Percentiles rank a stretch among this genome's conserved stretches.
These are phyloP conservation scores for Gossypium anomalum DNA, from an alignment of 345 rosid genomes.

Conservation along the genomic window DNA sequence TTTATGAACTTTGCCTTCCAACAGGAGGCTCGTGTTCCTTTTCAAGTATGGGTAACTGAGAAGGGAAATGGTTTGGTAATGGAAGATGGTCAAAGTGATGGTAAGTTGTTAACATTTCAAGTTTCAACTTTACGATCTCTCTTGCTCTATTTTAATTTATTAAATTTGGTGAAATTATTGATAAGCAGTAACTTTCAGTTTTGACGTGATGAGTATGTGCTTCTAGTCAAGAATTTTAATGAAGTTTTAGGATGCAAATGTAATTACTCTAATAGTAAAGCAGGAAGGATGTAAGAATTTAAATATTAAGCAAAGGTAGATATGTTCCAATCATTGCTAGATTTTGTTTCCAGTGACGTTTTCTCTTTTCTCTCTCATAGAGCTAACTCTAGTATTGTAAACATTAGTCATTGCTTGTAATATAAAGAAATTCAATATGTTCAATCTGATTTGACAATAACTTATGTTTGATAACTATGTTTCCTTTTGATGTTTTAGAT, in stretches of 20 bases:
- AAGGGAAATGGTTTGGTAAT: slow-evolving; percentile 63
- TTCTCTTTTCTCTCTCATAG: neutral
- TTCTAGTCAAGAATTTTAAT: neutral
- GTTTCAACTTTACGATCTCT: neutral
- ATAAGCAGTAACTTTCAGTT: neutral
- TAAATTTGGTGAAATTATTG: neutral
- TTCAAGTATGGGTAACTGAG: slow-evolving; percentile 81
- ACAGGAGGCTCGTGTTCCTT: slow-evolving; percentile 83
- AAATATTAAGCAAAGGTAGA: neutral
- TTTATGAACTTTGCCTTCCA: slow-evolving; percentile 15
- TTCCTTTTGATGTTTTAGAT: slow-evolving; percentile 39
- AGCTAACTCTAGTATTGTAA: neutral
- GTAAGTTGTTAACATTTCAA: slow-evolving; percentile 32
- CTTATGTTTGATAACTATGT: slow-evolving; percentile 5
- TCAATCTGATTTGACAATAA: neutral
- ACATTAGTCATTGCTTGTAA: neutral
- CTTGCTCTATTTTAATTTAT: neutral
- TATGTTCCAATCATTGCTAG: neutral
- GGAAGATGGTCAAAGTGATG: slow-evolving; percentile 72
- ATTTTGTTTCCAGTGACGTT: neutral
- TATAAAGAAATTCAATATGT: neutral
- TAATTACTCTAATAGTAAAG: neutral
- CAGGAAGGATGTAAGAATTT: neutral
- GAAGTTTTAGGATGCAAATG: neutral
- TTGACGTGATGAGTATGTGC: neutral